Evolutionary conservation across 2,329 filamentous ascomycete species (phyloP).

Genomic region (Penicillium sp.): DNA sequence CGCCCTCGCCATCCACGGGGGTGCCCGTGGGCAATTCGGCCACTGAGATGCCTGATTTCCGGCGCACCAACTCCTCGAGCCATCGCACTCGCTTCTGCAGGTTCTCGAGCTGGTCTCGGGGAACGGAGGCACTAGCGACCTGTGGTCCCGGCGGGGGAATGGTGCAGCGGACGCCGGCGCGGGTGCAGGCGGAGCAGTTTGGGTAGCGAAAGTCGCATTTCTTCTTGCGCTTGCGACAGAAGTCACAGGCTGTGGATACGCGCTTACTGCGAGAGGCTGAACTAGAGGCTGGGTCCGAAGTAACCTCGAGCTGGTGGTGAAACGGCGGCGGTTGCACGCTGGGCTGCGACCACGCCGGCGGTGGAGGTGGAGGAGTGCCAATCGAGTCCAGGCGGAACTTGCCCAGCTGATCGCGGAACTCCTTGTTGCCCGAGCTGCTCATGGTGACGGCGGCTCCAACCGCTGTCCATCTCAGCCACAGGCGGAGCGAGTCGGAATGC

Average conservation of each 20-base stretch:
- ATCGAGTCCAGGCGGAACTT: conserved; percentile 32
- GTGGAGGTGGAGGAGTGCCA: conserved; percentile 7
- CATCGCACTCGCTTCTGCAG: conserved; percentile 41
- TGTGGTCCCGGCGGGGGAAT: conserved; percentile 40
- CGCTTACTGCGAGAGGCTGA: conserved; percentile 33
- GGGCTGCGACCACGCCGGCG: conserved; percentile 13
- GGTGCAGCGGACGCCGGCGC: conserved; percentile 41
- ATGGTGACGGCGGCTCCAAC: conserved; percentile 29
- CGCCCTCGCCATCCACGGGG: conserved; percentile 32
- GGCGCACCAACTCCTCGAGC: conserved; percentile 38
- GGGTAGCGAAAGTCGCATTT: conserved; percentile 44
- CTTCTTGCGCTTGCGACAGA: conserved; percentile 43
- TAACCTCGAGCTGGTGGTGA: conserved; percentile 7
- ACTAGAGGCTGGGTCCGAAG: conserved; percentile 10
- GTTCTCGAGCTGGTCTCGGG: conserved; percentile 41
- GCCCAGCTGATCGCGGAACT: conserved; percentile 35
- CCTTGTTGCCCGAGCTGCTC: conserved; percentile 28
- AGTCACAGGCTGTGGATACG: conserved; percentile 42
- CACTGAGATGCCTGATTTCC: conserved; percentile 36
- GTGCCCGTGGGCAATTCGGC: conserved; percentile 34
- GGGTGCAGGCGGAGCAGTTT: conserved; percentile 41
- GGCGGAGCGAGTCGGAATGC: conserved; percentile 2
- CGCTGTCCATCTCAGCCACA: conserved; percentile 29
- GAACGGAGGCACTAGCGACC: conserved; percentile 38
- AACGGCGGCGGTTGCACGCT: conserved; percentile 3